These are phyloP conservation scores for Raddia guianensis DNA, from an alignment of 176 grass and related monocot genomes.

Conservation along the genomic window DNA sequence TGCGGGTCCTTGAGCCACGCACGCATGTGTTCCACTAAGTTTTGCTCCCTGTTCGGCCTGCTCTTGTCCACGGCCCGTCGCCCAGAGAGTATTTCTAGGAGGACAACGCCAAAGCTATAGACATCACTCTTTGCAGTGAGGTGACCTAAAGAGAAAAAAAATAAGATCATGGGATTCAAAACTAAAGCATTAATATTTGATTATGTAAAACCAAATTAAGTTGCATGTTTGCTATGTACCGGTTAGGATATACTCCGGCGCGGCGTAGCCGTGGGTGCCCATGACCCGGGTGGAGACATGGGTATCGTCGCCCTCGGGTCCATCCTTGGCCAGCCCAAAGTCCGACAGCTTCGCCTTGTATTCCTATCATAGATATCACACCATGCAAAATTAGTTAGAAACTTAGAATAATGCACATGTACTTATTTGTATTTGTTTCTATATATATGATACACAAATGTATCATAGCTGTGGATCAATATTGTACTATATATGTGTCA, in stretches of 20 bases:
- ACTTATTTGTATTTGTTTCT: no score
- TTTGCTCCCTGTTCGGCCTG: slow-evolving; percentile 53
- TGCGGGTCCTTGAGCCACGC: slow-evolving; percentile 61
- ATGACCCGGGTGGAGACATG: slow-evolving; percentile 89
- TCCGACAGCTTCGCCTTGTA: slow-evolving; percentile 88
- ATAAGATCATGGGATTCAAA: background rate
- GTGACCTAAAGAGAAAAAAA: slow-evolving; percentile 47
- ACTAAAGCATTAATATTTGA: background rate
- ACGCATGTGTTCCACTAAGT: slow-evolving; percentile 77
- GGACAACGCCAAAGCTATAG: slow-evolving; percentile 80
- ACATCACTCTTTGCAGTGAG: slow-evolving; percentile 85
- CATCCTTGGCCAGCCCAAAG: slow-evolving; percentile 85
- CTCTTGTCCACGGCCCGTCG: slow-evolving; percentile 71
- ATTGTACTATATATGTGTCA: no score
- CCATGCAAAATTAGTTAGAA: no score
- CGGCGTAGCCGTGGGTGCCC: slow-evolving; percentile 92
- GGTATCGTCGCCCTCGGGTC: slow-evolving; percentile 72
- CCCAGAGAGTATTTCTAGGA: slow-evolving; percentile 64
- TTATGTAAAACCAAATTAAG: background rate
- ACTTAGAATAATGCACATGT: no score
- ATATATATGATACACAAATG: no score
- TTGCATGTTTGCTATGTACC: background rate
- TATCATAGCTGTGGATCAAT: no score
- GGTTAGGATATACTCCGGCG: slow-evolving; percentile 93
- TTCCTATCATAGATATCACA: slow-evolving; percentile 36